Conservation (phyloP, 371 early-diverging fungal species). For the Synchytrium microbalum region DNA sequence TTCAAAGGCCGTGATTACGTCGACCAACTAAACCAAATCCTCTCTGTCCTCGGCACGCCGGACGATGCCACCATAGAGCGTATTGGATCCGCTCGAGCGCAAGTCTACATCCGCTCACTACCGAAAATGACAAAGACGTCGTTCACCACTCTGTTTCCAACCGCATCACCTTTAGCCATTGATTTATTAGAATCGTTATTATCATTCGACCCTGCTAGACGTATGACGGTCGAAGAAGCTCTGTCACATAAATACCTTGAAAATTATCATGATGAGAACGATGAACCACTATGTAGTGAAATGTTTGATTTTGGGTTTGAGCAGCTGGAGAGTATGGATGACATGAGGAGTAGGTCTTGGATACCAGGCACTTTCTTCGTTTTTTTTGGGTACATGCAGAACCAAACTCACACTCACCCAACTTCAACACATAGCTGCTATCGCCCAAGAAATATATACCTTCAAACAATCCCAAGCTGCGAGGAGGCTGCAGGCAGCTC, state of each 20-base stretch:
- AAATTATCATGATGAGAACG: slow-evolving; percentile 69
- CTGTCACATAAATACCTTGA: slow-evolving; percentile 70
- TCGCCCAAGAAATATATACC: neutral
- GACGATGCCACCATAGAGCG: slow-evolving; percentile 73
- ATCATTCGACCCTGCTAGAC: slow-evolving; percentile 68
- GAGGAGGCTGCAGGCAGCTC: neutral
- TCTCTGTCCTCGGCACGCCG: slow-evolving; percentile 88
- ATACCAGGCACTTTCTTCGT: neutral
- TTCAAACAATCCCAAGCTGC: neutral
- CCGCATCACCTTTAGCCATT: slow-evolving; percentile 56
- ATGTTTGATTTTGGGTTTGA: slow-evolving; percentile 82
- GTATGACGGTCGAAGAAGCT: slow-evolving; percentile 77
- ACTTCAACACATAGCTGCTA: no score
- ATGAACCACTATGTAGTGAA: slow-evolving; percentile 38
- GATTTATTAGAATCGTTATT: slow-evolving; percentile 74
- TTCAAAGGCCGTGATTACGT: slow-evolving; percentile 90
- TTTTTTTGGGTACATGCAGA: neutral
- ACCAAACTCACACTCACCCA: neutral
- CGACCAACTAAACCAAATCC: slow-evolving; percentile 91
- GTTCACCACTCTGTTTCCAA: slow-evolving; percentile 72
- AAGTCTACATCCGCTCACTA: slow-evolving; percentile 77
- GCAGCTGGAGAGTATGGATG: slow-evolving; percentile 61
- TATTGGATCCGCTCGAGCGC: slow-evolving; percentile 67
- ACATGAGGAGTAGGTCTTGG: slow-evolving; percentile 58
- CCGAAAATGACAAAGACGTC: slow-evolving; percentile 75